phyloP scores from a whole-genome alignment of 2,329 filamentous ascomycete species.

The Scleromitrula shiraiana region DNA sequence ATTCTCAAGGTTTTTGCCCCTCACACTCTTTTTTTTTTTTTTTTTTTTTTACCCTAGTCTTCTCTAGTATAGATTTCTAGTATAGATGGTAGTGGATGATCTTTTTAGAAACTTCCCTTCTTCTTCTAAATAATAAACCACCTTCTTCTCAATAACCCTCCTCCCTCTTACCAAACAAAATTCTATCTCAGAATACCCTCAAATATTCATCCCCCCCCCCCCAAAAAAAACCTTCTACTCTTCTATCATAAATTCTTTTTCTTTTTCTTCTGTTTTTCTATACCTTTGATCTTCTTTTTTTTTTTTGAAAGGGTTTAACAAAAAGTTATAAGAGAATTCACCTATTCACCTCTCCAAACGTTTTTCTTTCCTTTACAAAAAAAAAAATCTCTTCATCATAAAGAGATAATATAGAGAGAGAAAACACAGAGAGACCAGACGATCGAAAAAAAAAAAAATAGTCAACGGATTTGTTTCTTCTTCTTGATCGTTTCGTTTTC shows the following conservation, averaged over 20 bases:
- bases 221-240: no score
- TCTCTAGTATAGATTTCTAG: no score
- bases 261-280: not conserved
- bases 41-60: no score
- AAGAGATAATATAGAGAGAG: not conserved
- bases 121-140: not conserved
- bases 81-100: no score
- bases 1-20: not conserved
- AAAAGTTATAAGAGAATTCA: not conserved
- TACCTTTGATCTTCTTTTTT: not conserved
- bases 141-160: not conserved
- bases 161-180: not conserved
- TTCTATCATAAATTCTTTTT: no score
- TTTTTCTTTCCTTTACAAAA: not conserved
- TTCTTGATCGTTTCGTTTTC: constrained; percentile 25
- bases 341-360: not conserved
- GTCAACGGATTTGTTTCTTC: constrained; percentile 17
- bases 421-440: no score
- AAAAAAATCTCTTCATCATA: not conserved
- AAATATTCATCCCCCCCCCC: no score
- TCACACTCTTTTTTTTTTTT: no score
- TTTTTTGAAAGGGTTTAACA: not conserved
- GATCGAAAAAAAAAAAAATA: no score
- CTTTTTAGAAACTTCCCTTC: not conserved
- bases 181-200: not conserved